Base-by-base conservation (phyloP, 192 early-diverging fungal genomes). In the Coemansia sp. region DNA sequence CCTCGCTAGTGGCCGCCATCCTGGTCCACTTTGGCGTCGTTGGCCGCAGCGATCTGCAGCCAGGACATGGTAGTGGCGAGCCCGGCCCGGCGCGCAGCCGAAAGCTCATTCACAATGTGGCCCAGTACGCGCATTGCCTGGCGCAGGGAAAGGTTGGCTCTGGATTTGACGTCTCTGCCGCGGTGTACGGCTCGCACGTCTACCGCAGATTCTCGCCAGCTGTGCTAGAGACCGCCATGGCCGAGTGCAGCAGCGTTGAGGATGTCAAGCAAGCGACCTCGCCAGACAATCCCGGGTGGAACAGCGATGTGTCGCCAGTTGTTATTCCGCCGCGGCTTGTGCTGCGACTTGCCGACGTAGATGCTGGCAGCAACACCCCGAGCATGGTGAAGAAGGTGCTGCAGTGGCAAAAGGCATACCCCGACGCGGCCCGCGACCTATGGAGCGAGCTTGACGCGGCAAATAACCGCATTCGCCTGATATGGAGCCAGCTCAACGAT, bases 61-160 rank as follows among this genome's bases (percentile, higher is more conserved):
- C 57, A n/a, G 51, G 31, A 39, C 49, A 46, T 22, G 43, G 42
- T 19, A 51, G 32, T 17, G 8, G 31, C 36, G 64, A 70, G 3
- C 20, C 45, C 2, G 29, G 62, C 29, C 9, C 59, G 2, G 22
- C 32, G 47, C 31, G 54, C 2, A 84, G 85, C 71, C 41, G 71
- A 58, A 62, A 64, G 17, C 81, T 94, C 20, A 85, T 95, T 7
- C 94, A 99, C 77, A 94, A 95, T 63, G 59, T 90, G 2, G 91
- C 98, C 0, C 98, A 99, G 80, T 88, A 91, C 63, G 86, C 89
- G 14, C 98, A 99, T 83, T 97, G 98, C 67, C 74, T 94, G 25
- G 96, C 98, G n/a, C 98, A 99, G 67, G 98, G 98, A 51, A 99
- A 99, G 71, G 89, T 99, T 43, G 98, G 98, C 2, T 91, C 88